Evolutionary conservation across 2,329 filamentous ascomycete genomes (phyloP).

Genomic region (Corynespora cassiicola): DNA sequence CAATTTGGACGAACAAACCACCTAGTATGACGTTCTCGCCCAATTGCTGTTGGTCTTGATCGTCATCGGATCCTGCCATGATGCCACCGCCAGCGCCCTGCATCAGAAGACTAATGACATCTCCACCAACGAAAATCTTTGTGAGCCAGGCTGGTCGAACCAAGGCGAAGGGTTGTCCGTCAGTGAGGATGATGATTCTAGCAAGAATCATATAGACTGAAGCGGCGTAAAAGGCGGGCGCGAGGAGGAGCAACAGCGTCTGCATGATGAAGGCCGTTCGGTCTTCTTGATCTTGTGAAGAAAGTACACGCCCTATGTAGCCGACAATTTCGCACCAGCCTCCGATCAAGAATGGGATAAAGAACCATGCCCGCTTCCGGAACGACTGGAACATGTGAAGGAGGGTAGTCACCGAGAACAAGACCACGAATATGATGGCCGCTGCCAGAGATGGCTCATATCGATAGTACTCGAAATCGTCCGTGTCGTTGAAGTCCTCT

Average conservation of each 20-base stretch:
- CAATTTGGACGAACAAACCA: constrained; percentile 55
- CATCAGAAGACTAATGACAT: constrained; percentile 53
- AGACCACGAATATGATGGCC: constrained; percentile 53
- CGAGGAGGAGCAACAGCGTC: constrained; percentile 52
- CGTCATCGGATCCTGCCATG: constrained; percentile 35
- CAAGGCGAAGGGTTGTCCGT: constrained; percentile 47
- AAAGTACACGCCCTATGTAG: constrained; percentile 13
- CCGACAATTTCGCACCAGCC: too few relatives aligned
- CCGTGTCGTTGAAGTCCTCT: not conserved
- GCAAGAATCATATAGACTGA: constrained; percentile 57
- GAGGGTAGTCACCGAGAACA: constrained; percentile 52
- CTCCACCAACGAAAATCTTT: constrained; percentile 54
- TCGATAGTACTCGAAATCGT: constrained; percentile 25
- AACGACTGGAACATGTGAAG: constrained; percentile 23
- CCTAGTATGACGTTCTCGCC: constrained; percentile 54
- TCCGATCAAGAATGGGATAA: constrained; percentile 54
- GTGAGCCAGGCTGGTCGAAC: constrained; percentile 51
- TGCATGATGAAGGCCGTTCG: constrained; percentile 54
- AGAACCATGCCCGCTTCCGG: constrained; percentile 52
- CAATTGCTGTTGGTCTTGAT: constrained; percentile 24
- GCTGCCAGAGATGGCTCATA: constrained; percentile 53
- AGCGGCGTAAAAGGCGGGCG: constrained; percentile 56
- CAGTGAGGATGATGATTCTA: constrained; percentile 50
- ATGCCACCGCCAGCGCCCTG: constrained; percentile 48
- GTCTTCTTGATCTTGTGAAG: too few relatives aligned